Evolutionary conservation across 768 basidiomycete genomes (phyloP), one percentile per base, ranked within the genome.

Genomic region (Dacryopinax spathularia): DNA sequence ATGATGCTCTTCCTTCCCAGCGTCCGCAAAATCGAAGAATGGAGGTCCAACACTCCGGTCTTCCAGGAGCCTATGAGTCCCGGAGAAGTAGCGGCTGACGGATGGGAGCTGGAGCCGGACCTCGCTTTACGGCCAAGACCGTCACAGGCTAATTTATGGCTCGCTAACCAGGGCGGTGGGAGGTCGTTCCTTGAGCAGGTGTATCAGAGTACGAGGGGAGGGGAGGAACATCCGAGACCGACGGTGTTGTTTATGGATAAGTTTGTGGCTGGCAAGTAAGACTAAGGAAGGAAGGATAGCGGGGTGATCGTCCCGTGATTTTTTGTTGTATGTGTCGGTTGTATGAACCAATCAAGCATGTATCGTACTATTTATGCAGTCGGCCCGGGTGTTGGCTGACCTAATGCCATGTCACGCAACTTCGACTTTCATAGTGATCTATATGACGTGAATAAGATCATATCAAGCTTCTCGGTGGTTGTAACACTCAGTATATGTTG

Each of bases 161-260:
- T 56, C 48, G 48, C 48, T 7, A 31, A 56, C 48, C 48, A 56
- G 48, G 48, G 48, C 48, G 48, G n/a, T n/a, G n/a, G 48, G 25
- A 10, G 20, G 48, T 56, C 48, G 13, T 56, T 56, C 29, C 48
- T 56, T 5, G 48, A 56, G 29, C 48, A 56, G 48, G 25, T 56
- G 13, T 56, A 56, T 29, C 48, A 56, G 48, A 56, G 5, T 6
- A 56, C 48, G 15, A 4, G 3, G 13, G 48, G 31, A 22, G 48
- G 9, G 10, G 48, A 10, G 48, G 29, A 22, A 2, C 36, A 10
- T 10, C 5, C 3, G 48, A 10, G 29, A 29, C 48, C 48, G 29
- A 56, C 48, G 48, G 22, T 56, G 29, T 29, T 56, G 13, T 56
- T 27, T 20, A 56, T 56, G 48, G 48, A 56, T 29, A 56, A 56